phyloP scores from a whole-genome alignment of 768 basidiomycete genomes.

The Tephrocybe sp. region DNA sequence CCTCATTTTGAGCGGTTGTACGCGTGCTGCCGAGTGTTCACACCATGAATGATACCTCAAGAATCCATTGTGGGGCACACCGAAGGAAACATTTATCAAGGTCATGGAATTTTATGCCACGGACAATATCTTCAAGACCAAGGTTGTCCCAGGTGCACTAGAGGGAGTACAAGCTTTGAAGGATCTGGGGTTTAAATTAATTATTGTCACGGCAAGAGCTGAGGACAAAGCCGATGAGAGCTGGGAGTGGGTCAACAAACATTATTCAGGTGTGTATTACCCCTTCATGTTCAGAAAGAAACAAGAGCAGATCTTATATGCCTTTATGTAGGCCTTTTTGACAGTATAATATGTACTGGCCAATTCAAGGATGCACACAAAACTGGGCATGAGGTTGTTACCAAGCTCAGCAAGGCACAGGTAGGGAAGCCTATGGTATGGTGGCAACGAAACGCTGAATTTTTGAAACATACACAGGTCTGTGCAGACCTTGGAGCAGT shows the following conservation, averaged over 20 bases:
- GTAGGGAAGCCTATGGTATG: conserved; percentile 29
- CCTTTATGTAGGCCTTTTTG: conserved; percentile 41
- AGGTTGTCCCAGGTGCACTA: conserved; percentile 59
- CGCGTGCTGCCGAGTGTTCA: background rate
- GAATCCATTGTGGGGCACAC: conserved; percentile 65
- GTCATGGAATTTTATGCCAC: conserved; percentile 60
- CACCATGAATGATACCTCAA: conserved; percentile 21
- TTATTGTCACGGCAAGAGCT: conserved; percentile 76
- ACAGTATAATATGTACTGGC: conserved; percentile 69
- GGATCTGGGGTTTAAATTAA: conserved; percentile 63
- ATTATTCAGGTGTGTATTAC: conserved; percentile 55
- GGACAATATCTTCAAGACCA: conserved; percentile 44
- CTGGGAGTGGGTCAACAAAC: conserved; percentile 63
- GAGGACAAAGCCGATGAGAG: conserved; percentile 55
- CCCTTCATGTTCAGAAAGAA: background rate
- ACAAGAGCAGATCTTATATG: no score
- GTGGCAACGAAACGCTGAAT: background rate
- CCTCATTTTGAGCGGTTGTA: background rate
- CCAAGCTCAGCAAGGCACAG: conserved; percentile 70
- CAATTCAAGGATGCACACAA: conserved; percentile 62
- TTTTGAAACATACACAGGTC: conserved; percentile 39
- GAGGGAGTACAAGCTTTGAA: conserved; percentile 57
- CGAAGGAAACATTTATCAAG: conserved; percentile 56
- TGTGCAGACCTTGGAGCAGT: conserved; percentile 63
- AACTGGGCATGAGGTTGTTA: conserved; percentile 42